phyloP scores from a whole-genome alignment of 2,329 filamentous ascomycete species.

The Corinectria fuckeliana region DNA sequence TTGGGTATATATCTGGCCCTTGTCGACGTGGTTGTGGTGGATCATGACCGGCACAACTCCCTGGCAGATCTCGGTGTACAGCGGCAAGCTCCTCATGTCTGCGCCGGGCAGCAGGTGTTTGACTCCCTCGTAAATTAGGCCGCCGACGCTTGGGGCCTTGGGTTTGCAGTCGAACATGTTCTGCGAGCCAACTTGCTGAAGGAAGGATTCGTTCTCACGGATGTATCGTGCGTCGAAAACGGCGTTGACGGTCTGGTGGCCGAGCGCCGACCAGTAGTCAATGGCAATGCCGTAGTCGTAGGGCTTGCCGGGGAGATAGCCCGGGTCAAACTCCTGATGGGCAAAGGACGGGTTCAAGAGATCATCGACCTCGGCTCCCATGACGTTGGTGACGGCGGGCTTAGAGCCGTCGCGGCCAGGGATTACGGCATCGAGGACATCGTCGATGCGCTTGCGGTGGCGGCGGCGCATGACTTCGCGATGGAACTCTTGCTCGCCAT shows the following conservation, averaged over 20 bases:
- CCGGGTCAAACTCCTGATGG: constrained; percentile 29
- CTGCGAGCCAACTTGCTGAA: constrained; percentile 28
- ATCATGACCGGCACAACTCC: constrained; percentile 39
- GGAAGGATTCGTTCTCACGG: constrained; percentile 26
- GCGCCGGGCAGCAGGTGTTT: constrained; percentile 12
- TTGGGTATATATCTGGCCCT: constrained; percentile 28
- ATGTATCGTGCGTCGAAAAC: constrained; percentile 34
- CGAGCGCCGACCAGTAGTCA: constrained; percentile 39
- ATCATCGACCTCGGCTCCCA: constrained; percentile 26
- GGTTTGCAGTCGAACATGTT: constrained; percentile 31
- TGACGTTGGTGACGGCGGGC: constrained; percentile 25
- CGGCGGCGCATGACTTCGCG: constrained; percentile 40
- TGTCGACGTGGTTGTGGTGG: constrained; percentile 38
- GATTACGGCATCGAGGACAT: constrained; percentile 29
- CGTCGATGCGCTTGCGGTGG: constrained; percentile 29
- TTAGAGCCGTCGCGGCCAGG: constrained; percentile 28
- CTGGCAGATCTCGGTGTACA: constrained; percentile 40
- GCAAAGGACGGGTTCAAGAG: constrained; percentile 33
- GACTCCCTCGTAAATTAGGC: constrained; percentile 15
- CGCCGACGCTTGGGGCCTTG: constrained; percentile 23
- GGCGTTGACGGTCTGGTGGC: constrained; percentile 36
- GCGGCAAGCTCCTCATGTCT: constrained; percentile 34
- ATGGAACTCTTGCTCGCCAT: constrained; percentile 40
- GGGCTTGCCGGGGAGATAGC: constrained; percentile 27
- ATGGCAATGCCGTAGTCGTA: constrained; percentile 38